Conservation (phyloP, 768 basidiomycete species). For the Nidularia sp. region DNA sequence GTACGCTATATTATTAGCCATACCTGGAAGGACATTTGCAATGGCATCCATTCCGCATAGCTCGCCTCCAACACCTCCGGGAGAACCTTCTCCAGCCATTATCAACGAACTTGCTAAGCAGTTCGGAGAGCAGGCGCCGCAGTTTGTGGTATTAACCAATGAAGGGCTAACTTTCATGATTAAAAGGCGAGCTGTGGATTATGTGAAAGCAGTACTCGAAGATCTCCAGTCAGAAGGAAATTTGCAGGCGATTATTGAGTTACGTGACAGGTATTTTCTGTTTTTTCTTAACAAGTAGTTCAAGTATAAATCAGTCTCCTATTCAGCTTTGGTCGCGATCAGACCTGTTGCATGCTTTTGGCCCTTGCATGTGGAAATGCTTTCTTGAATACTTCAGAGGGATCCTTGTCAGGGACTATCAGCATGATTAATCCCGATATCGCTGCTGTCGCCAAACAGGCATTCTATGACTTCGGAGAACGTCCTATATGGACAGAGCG, state of each 20-base stretch:
- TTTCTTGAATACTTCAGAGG: conserved; percentile 61
- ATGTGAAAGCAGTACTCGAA: conserved; percentile 78
- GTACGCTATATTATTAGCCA: conserved; percentile 69
- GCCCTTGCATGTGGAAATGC: conserved; percentile 83
- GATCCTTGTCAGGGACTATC: conserved; percentile 40
- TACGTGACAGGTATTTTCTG: conserved; percentile 65
- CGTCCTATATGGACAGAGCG: conserved; percentile 80
- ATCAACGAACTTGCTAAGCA: conserved; percentile 83
- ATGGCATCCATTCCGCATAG: conserved; percentile 54
- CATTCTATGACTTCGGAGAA: conserved; percentile 83
- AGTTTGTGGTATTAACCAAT: conserved; percentile 88
- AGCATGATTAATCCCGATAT: conserved; percentile 57
- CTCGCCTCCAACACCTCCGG: conserved; percentile 21
- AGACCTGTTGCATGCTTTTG: conserved; percentile 89
- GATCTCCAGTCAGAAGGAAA: conserved; percentile 74
- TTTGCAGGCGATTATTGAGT: conserved; percentile 76
- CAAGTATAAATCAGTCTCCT: conserved; percentile 2
- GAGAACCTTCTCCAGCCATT: conserved; percentile 47
- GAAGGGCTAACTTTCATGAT: conserved; percentile 77
- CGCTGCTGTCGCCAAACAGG: conserved; percentile 72
- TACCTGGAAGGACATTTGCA: conserved; percentile 83
- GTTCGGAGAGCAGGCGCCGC: conserved; percentile 66
- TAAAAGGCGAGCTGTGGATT: conserved; percentile 83
- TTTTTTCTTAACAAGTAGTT: not conserved
- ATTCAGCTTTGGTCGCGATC: conserved; percentile 82